Evolutionary conservation across 176 grass and related monocot genomes (phyloP).

Genomic region (Cymbopogon citratus): DNA sequence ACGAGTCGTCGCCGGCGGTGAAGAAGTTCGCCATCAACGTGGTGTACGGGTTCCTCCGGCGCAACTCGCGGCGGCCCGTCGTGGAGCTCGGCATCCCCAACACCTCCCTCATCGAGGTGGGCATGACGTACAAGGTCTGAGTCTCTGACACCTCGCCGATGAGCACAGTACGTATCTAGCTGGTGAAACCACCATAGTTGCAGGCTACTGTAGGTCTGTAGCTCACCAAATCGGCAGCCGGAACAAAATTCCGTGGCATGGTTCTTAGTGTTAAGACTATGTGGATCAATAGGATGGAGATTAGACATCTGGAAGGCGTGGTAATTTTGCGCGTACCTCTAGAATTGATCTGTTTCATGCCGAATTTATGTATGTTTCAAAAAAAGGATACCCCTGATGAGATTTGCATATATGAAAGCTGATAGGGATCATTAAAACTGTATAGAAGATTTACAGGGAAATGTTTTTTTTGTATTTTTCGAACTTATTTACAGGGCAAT

Average conservation of each 20-base stretch:
- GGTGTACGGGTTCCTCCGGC: conserved; percentile 76
- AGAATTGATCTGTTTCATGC: background rate
- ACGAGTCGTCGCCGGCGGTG: conserved; percentile 61
- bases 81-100: conserved; percentile 73
- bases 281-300: too few relatives aligned
- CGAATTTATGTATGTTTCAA: too few relatives aligned
- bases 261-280: background rate
- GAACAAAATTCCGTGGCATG: background rate
- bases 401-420: too few relatives aligned
- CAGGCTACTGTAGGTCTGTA: background rate
- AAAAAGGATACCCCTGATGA: too few relatives aligned
- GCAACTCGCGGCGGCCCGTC: conserved; percentile 72
- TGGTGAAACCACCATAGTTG: background rate
- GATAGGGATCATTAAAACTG: background rate
- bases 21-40: conserved; percentile 76
- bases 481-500: background rate
- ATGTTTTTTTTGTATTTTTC: too few relatives aligned
- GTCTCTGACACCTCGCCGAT: too few relatives aligned
- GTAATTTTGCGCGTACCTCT: background rate
- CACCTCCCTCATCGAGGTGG: conserved; percentile 76
- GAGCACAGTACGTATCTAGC: background rate
- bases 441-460: background rate
- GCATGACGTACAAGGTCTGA: conserved; percentile 82
- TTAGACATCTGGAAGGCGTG: background rate
- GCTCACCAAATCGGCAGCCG: background rate